A percentile compares a stretch with the other conserved stretches of the same genome.
Conservation (phyloP, 1,284 basidiomycete genomes). For the Cryptococcus jaspeensis region DNA sequence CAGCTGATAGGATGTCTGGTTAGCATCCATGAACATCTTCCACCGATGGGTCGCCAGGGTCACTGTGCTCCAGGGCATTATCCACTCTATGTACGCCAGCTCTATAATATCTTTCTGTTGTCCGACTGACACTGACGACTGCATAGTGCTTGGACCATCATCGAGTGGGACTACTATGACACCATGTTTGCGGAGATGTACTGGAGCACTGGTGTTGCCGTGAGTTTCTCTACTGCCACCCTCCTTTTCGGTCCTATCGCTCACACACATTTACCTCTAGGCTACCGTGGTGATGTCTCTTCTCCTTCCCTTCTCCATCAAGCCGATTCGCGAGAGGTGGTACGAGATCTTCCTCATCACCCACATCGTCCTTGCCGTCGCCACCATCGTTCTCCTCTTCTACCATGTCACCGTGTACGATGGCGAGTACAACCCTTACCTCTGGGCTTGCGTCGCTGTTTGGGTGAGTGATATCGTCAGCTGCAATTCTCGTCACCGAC, state of each 20-base stretch:
- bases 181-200: conserved; percentile 13
- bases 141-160: conserved; percentile 16
- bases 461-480: conserved; percentile 36
- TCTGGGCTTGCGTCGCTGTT: conserved; percentile 31
- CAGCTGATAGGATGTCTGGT: no score
- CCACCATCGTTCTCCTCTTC: conserved; percentile 22
- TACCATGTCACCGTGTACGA: conserved; percentile 28
- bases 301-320: conserved; percentile 25
- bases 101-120: not conserved
- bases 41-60: conserved; percentile 35
- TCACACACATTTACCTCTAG: conserved; percentile 10
- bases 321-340: conserved; percentile 16
- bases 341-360: conserved; percentile 35
- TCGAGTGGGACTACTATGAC: conserved; percentile 3
- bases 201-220: conserved; percentile 26
- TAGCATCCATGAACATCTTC: conserved; percentile 30
- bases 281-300: conserved; percentile 24
- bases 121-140: no score
- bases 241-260: no score
- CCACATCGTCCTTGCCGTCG: conserved; percentile 32
- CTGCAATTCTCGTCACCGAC: no score
- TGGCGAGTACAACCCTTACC: conserved; percentile 19
- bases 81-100: conserved; percentile 30
- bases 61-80: conserved; percentile 23
- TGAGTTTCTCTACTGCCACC: no score